phyloP scores from a whole-genome alignment of 2,329 filamentous ascomycete genomes.

The Xylariomycetidae sp. region DNA sequence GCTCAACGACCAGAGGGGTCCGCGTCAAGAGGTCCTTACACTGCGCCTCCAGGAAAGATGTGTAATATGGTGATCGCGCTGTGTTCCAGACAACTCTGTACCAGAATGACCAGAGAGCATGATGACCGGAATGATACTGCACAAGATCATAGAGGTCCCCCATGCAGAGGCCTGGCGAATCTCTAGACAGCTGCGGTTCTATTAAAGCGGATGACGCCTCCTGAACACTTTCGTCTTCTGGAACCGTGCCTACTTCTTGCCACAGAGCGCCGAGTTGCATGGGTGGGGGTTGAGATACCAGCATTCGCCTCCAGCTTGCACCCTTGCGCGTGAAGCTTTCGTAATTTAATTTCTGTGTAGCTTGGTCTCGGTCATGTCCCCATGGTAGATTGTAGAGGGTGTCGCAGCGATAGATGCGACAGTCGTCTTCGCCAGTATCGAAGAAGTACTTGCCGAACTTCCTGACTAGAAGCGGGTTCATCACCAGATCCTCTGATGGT shows the following conservation, averaged over 20 bases:
- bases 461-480: conserved; percentile 3
- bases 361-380: too few species aligned
- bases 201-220: too few species aligned
- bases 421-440: not conserved
- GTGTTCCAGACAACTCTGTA: too few species aligned
- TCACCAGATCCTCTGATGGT: not conserved
- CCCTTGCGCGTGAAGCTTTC: conserved; percentile 2
- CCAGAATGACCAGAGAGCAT: too few species aligned
- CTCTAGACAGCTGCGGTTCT: not conserved
- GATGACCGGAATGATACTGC: conserved; percentile 1
- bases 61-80: too few species aligned
- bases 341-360: too few species aligned
- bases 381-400: conserved; percentile 1
- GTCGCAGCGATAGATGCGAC: conserved; percentile 1
- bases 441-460: conserved; percentile 4
- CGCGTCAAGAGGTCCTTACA: too few species aligned
- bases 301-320: conserved; percentile 7
- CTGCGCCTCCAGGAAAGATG: too few species aligned
- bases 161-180: not conserved
- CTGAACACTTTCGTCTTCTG: too few species aligned
- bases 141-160: conserved; percentile 2
- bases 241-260: not conserved
- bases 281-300: conserved; percentile 6
- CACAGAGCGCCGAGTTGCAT: not conserved
- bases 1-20: too few species aligned